Evolutionary conservation across 441 rosid genomes (phyloP), one percentile per base, ranked within the genome.

Genomic region (Corymbia calophylla): DNA sequence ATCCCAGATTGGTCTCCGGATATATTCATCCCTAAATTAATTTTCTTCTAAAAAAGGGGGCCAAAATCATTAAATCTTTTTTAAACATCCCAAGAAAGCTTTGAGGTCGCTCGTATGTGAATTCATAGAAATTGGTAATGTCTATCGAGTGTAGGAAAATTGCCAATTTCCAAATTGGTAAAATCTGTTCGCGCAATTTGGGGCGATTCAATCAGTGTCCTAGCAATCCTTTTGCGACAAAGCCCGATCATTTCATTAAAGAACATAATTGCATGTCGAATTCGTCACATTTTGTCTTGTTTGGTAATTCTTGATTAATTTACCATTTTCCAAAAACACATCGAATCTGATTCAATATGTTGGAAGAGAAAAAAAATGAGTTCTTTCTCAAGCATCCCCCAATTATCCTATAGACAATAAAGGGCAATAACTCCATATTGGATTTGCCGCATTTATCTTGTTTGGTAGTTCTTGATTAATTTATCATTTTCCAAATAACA

Each of bases 221-320:
- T 8, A 10, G 27, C 1, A 70, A 35, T 70, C 39, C 48, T 19
- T 32, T 13, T 0, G 3, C 2, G 51, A 18, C 51, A 3, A 2
- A 12, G 9, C 11, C 17, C 1, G 3, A 39, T 77, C 5, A 77
- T 44, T 77, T 44, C 84, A 77, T 44, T 44, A 7, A 77, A 70
- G 15, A 19, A 48, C 7, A 66, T 66, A 16, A 31, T 31, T n/a
- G 6, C 21, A 58, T 1, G 3, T 25, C 1, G 0, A 0, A 58
- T 23, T 58, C 2, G 0, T 5, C 60, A 21, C 0, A 25, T 25
- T 23, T 23, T 11, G 44, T 23, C 10, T 23, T 25, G 15, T 6
- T 23, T 12, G 29, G 17, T 0, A 23, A 1, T 4, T 44, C 15
- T 44, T 12, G 3, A 77, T 77, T 77, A 7, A 77, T 6, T 12